Evolutionary conservation across 1,139 yeast genomes (phyloP).

Genomic region (Magnusiomyces ingens): DNA sequence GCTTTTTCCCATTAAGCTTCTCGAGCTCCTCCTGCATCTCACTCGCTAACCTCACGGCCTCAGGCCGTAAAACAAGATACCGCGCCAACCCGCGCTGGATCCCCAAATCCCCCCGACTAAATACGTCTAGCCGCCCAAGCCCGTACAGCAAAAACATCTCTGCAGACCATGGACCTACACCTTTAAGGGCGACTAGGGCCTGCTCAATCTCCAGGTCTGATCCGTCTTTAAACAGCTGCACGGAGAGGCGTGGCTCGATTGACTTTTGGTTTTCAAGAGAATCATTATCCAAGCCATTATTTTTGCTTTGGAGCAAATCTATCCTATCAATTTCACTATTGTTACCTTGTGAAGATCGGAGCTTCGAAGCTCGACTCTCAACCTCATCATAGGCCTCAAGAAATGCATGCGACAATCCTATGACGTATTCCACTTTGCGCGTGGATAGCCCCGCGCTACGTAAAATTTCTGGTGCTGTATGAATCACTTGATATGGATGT

Average conservation of each 20-base stretch:
- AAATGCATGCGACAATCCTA: constrained; percentile 55
- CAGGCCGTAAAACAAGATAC: constrained; percentile 54
- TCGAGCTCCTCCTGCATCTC: constrained; percentile 35
- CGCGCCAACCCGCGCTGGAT: constrained; percentile 71
- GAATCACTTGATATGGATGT: constrained; percentile 44
- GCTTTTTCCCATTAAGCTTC: constrained; percentile 16
- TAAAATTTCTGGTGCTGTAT: constrained; percentile 42
- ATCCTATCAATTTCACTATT: constrained; percentile 50
- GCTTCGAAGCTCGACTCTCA: too few relatives aligned
- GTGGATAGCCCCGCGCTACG: constrained; percentile 64
- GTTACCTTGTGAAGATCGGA: too few relatives aligned
- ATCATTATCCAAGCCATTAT: constrained; percentile 39
- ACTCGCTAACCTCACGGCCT: constrained; percentile 31
- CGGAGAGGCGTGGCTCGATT: constrained; percentile 31
- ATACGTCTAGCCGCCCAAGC: constrained; percentile 57
- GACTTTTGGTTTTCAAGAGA: constrained; percentile 36
- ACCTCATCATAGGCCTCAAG: constrained; percentile 31
- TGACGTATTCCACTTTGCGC: constrained; percentile 60
- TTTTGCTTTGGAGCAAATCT: constrained; percentile 56
- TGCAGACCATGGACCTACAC: constrained; percentile 86
- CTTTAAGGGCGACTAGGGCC: constrained; percentile 57
- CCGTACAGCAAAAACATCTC: constrained; percentile 79
- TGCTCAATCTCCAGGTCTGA: constrained; percentile 46
- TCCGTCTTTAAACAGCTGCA: constrained; percentile 35
- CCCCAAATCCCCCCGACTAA: constrained; percentile 77